A percentile compares a stretch with the other conserved stretches of the same genome.
Evolutionary conservation across 176 grass and related monocot species (phyloP).

Genomic region (Bolboschoenus planiculmis): DNA sequence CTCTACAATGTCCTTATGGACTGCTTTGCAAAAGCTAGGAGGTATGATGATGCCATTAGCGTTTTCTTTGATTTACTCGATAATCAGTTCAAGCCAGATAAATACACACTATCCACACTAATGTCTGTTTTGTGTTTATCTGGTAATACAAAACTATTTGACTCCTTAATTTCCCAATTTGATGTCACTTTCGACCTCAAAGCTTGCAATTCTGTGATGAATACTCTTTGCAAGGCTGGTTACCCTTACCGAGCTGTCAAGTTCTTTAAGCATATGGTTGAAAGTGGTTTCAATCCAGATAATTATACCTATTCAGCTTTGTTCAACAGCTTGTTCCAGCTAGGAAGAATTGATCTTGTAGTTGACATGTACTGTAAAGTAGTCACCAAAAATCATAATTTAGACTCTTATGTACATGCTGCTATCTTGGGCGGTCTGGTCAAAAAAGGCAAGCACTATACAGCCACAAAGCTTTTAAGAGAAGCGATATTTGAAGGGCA

Average conservation of each 20-base stretch:
- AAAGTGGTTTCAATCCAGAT: conserved; percentile 45
- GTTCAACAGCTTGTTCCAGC: conserved; percentile 51
- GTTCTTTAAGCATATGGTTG: conserved; percentile 50
- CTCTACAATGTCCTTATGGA: conserved; percentile 83
- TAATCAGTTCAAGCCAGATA: conserved; percentile 54
- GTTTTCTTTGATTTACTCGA: conserved; percentile 38
- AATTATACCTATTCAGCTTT: conserved; percentile 64
- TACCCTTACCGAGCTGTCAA: conserved; percentile 53
- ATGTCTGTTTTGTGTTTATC: conserved; percentile 40
- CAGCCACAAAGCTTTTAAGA: conserved; percentile 45
- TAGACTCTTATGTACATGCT: conserved; percentile 51
- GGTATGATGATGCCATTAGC: conserved; percentile 46
- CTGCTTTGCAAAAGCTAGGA: conserved; percentile 53
- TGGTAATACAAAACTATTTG: conserved; percentile 38
- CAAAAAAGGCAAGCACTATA: conserved; percentile 41
- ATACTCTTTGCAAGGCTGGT: conserved; percentile 62
- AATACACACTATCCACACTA: conserved; percentile 70
- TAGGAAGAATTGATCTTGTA: conserved; percentile 40
- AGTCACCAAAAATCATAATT: conserved; percentile 32
- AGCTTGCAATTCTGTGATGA: conserved; percentile 61
- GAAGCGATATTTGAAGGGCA: conserved; percentile 42
- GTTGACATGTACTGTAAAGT: conserved; percentile 41
- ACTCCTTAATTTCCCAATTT: conserved; percentile 29
- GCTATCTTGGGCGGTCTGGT: conserved; percentile 50
- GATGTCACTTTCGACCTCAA: conserved; percentile 59